phyloP scores from a whole-genome alignment of 176 grass and related monocot genomes.

The Triticum turgidum region DNA sequence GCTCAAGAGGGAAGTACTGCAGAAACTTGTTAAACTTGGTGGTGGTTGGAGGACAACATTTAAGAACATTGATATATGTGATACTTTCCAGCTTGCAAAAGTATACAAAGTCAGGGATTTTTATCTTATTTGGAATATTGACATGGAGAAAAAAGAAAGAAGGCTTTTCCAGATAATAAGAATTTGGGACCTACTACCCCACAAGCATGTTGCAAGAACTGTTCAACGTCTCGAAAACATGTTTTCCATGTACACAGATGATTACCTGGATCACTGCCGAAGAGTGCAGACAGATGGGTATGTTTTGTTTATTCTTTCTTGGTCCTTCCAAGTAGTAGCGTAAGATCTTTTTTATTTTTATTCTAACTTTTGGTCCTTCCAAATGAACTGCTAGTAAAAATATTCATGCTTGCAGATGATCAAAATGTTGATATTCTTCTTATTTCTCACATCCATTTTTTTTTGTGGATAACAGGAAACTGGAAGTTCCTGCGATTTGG shows the following conservation, averaged over 20 bases:
- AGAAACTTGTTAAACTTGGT: constrained; percentile 60
- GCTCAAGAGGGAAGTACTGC: constrained; percentile 45
- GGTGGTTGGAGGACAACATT: constrained; percentile 53
- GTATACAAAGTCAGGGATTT: constrained; percentile 43
- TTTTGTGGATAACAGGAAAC: constrained; percentile 41
- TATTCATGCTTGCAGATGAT: too few species aligned
- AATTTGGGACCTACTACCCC: constrained; percentile 66
- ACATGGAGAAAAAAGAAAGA: constrained; percentile 44
- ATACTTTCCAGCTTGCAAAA: constrained; percentile 46
- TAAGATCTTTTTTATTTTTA: neutral
- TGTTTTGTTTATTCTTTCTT: neutral
- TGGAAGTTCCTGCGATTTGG: constrained; percentile 71
- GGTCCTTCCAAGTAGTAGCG: neutral
- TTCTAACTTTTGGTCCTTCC: neutral
- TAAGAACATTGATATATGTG: constrained; percentile 11
- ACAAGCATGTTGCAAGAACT: constrained; percentile 37
- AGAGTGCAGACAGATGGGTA: constrained; percentile 50
- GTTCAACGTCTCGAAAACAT: constrained; percentile 59
- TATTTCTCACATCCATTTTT: too few species aligned
- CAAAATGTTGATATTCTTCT: too few species aligned
- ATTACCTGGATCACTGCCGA: constrained; percentile 56
- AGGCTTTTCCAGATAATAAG: constrained; percentile 63
- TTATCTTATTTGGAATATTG: constrained; percentile 74
- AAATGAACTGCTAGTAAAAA: neutral
- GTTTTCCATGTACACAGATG: constrained; percentile 75